Evolutionary conservation across 495 filamentous ascomycete genomes (phyloP), one percentile per base, ranked within the genome.

Genomic region (Neurospora africana): DNA sequence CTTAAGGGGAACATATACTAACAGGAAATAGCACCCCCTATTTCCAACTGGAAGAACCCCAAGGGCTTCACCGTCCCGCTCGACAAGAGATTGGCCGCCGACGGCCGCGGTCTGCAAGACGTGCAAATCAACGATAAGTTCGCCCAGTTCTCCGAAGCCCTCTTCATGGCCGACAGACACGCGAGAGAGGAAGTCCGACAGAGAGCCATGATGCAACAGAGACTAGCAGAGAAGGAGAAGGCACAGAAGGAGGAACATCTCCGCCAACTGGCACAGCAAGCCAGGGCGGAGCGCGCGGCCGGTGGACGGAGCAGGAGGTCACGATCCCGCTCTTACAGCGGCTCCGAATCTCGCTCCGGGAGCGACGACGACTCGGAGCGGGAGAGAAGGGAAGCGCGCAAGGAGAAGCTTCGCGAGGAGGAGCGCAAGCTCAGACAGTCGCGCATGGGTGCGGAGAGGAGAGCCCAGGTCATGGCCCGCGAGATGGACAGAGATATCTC

Each of bases 111-210:
- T 9, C 82, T 98, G 75, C 92, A 97, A 79, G 95, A 99, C 82
- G 92, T 97, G 40, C 91, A 93, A 30, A 98, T 99, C 79, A 99
- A 98, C 82, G 95, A 99, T 84, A 99, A 98, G 77, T 98, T 98
- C 78, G 94, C 95, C 23, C 92, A 95, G 79, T 97, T 99, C 80
- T 90, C 93, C 0, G 95, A 99, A 83, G 93, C 94, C 1, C 83
- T 99, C 35, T 93, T 94, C 78, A 95, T 94, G 71, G 95, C 95
- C 33, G 95, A 99, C 79, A 84, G 95, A 38, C 96, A 98, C 80
- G 95, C 96, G 9, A 86, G 95, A 75, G 95, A 98, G 78, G 95
- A 99, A 81, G 95, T 99, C 69, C 89, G 93, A 74, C 92, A 97
- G 79, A 88, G 95, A 70, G 91, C 93, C 10, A 85, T 92, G 74